Base-by-base conservation (phyloP, 768 basidiomycete genomes). In the Tricholoma matsutake region DNA sequence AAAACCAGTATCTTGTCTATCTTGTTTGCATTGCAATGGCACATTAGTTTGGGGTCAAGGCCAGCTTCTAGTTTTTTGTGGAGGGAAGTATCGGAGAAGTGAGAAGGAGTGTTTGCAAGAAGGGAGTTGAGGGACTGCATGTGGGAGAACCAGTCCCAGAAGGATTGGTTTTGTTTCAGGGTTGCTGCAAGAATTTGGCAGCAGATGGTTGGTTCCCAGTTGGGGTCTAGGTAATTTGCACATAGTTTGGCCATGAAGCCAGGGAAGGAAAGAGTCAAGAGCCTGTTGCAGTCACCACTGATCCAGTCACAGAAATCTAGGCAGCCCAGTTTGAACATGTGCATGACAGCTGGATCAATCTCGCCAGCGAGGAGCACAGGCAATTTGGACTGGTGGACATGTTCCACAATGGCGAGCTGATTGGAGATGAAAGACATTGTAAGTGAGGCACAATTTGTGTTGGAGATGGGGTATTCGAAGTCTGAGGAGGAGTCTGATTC, bases 181-280 rank as follows among this genome's bases (percentile, higher is more conserved):
- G 39, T 41, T 41, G 10, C 10, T 1, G 37, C 10, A 5, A 63
- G 31, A 16, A 67, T 63, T 1, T 60, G 2, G 16, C 16, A 39
- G 0, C 49, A 29, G 32, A 65, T 43, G 4, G 53, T 59, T 0
- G 29, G 20, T n/a, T 68, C 59, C 69, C 68, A 71, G 43, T 69
- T 56, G 1, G n/a, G 7, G 1, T 63, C 63, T 0, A 70, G 58
- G 34, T 62, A 70, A 13, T 59, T 58, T 2, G 18, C 11, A 2
- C 54, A 29, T 5, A 68, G 6, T 25, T 63, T 62, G 2, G 32
- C 11, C 54, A 65, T 59, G 39, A 67, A 70, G 7, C 57, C 60
- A 2, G 32, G 18, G 53, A 67, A 70, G n/a, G 58, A 37, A 25
- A 25, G 3, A 3, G 22, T 25, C 22, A 25, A 25, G 3, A 25